Evolutionary conservation across 495 filamentous ascomycete species (phyloP).

Genomic region (Cenococcum geophilum): DNA sequence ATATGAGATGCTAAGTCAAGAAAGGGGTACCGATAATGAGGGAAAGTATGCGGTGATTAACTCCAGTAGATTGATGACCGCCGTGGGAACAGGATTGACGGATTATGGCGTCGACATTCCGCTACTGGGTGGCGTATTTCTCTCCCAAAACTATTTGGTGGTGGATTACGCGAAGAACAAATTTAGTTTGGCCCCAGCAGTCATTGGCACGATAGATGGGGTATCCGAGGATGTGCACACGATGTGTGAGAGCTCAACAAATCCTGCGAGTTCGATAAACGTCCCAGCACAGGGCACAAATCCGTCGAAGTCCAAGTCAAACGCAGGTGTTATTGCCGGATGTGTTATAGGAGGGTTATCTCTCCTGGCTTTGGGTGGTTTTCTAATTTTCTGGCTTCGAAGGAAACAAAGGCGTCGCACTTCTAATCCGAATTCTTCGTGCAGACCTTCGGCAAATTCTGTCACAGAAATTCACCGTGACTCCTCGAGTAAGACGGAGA

Average conservation of each 20-base stretch:
- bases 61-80: background rate
- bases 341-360: background rate
- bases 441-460: no score
- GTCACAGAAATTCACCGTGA: no score
- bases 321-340: background rate
- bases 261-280: background rate
- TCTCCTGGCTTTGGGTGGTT: background rate
- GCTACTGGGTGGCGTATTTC: conserved; percentile 5
- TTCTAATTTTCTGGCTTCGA: background rate
- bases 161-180: background rate
- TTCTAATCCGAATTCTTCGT: no score
- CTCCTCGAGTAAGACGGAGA: no score
- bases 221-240: background rate
- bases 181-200: conserved; percentile 1
- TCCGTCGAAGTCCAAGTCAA: background rate
- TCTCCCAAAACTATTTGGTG: conserved; percentile 9
- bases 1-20: conserved; percentile 4
- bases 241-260: background rate
- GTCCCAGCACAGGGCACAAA: background rate
- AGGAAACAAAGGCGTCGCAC: background rate
- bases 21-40: background rate
- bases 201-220: background rate
- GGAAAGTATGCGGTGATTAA: conserved; percentile 5
- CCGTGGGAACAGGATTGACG: background rate
- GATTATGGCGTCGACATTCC: background rate